phyloP scores from a whole-genome alignment of 2,329 filamentous ascomycete genomes.

The Chaetoscypha palmicola region DNA sequence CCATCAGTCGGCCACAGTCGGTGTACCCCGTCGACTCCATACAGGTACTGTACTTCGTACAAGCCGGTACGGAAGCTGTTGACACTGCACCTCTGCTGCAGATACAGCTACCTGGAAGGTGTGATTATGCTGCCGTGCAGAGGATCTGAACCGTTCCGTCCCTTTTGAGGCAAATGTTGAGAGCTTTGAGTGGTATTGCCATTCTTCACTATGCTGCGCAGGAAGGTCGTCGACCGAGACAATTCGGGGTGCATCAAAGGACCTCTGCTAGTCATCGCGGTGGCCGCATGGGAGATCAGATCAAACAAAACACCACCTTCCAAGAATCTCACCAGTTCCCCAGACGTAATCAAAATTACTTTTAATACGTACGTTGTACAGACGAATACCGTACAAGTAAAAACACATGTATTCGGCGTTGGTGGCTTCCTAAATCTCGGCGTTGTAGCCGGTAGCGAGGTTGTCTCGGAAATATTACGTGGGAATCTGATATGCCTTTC shows the following conservation, averaged over 20 bases:
- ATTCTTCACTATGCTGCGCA: neutral
- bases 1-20: neutral
- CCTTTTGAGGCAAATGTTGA: neutral
- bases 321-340: neutral
- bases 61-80: neutral
- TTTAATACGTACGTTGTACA: too few species aligned
- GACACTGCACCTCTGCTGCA: neutral
- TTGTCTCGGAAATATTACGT: slow-evolving; percentile 5
- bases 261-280: neutral
- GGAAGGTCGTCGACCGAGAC: neutral
- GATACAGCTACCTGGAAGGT: neutral
- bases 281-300: neutral
- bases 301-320: neutral
- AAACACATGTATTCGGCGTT: neutral
- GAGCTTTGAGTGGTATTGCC: neutral
- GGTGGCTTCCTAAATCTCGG: neutral
- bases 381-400: too few species aligned
- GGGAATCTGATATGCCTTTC: neutral
- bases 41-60: neutral
- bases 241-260: neutral
- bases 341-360: neutral
- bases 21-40: neutral
- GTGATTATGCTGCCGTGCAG: neutral
- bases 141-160: neutral
- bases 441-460: neutral